Conservation (phyloP, 1,284 basidiomycete genomes). For the Ustilago nuda region DNA sequence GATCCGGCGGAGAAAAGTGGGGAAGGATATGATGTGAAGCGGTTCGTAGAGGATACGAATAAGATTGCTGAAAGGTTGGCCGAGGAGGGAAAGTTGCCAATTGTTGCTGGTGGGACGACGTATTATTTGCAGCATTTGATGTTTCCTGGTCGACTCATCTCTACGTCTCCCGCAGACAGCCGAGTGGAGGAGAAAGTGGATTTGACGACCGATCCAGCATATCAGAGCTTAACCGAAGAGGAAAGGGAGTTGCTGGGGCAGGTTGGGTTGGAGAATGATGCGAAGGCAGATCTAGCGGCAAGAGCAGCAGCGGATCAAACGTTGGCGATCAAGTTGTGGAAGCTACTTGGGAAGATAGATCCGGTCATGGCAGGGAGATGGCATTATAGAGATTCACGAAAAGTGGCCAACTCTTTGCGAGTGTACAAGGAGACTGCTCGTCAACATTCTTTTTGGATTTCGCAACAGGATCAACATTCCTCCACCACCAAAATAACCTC, state of each 20-base stretch:
- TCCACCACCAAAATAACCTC: not conserved
- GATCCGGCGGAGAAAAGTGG: constrained; percentile 78
- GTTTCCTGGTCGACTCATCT: constrained; percentile 70
- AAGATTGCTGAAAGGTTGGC: constrained; percentile 19
- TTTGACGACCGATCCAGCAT: not conserved
- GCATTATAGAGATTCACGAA: constrained; percentile 95
- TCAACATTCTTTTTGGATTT: constrained; percentile 78
- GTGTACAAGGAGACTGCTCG: constrained; percentile 81
- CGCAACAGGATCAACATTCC: constrained; percentile 71
- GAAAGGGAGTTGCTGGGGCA: constrained; percentile 13
- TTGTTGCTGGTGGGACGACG: constrained; percentile 92
- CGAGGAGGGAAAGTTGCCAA: constrained; percentile 75
- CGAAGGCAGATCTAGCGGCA: constrained; percentile 15
- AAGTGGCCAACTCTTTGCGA: constrained; percentile 83
- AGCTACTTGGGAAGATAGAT: constrained; percentile 79
- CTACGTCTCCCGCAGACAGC: constrained; percentile 5
- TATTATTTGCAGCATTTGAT: constrained; percentile 95
- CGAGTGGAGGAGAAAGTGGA: constrained; percentile 6
- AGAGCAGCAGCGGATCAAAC: constrained; percentile 3
- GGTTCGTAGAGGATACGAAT: constrained; percentile 69
- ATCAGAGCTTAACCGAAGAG: not conserved
- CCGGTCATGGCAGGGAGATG: constrained; percentile 82
- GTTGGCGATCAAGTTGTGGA: constrained; percentile 74
- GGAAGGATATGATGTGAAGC: constrained; percentile 74
- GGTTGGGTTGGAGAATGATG: constrained; percentile 1